Percentiles rank a stretch among this genome's conserved stretches.
These are phyloP conservation scores for Neofusicoccum sp. DNA, from an alignment of 2,329 filamentous ascomycete species.

Conservation along the genomic window DNA sequence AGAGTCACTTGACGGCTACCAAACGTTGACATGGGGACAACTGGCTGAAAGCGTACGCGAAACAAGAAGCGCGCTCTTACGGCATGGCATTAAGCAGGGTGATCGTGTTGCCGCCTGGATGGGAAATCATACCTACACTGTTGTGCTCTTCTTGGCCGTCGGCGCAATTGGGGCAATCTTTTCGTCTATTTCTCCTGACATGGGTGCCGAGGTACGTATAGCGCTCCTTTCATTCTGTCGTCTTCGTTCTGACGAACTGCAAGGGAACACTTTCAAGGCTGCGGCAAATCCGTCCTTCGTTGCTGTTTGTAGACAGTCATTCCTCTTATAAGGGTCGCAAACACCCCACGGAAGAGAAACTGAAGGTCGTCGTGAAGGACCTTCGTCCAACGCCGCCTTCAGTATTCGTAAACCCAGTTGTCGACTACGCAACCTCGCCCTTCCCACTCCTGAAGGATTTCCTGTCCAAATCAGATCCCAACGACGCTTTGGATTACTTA, in stretches of 20 bases:
- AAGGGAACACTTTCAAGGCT: conserved; percentile 39
- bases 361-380: conserved; percentile 31
- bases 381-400: conserved; percentile 26
- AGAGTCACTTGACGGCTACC: conserved; percentile 35
- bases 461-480: conserved; percentile 29
- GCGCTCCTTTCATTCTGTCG: too few species aligned
- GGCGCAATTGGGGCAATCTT: conserved; percentile 46
- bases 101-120: conserved; percentile 43
- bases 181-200: conserved; percentile 45
- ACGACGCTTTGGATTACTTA: conserved; percentile 32
- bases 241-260: not conserved
- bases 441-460: conserved; percentile 33
- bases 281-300: conserved; percentile 40
- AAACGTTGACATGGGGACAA: conserved; percentile 40
- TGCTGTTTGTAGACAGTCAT: conserved; percentile 43
- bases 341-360: conserved; percentile 32
- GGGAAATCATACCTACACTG: conserved; percentile 43
- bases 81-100: conserved; percentile 37
- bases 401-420: conserved; percentile 28
- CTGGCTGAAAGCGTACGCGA: conserved; percentile 40
- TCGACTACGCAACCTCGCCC: conserved; percentile 11
- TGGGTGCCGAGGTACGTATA: conserved; percentile 32
- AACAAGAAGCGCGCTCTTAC: conserved; percentile 38
- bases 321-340: conserved; percentile 41
- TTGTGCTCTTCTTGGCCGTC: conserved; percentile 43